Evolutionary conservation across 495 filamentous ascomycete species (phyloP).

Genomic region (Penicillium antarcticum): DNA sequence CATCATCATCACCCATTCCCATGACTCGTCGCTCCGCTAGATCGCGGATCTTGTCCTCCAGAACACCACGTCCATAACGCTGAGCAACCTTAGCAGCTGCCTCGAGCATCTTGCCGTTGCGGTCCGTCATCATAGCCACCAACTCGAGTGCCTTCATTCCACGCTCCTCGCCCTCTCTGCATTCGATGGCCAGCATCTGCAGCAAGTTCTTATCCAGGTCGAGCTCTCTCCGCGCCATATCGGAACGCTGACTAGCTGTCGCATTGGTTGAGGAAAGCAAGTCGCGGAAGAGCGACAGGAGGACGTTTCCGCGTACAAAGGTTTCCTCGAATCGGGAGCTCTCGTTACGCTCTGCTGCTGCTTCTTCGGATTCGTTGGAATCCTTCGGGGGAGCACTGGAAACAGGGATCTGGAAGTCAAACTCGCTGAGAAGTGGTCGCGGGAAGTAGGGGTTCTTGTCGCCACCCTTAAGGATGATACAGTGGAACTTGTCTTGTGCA

Average conservation of each 20-base stretch:
- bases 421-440: slow-evolving; percentile 85
- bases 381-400: slow-evolving; percentile 45
- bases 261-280: slow-evolving; percentile 58
- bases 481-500: slow-evolving; percentile 89
- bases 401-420: slow-evolving; percentile 85
- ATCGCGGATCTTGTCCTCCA: slow-evolving; percentile 85
- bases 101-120: slow-evolving; percentile 79
- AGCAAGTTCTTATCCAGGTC: slow-evolving; percentile 85
- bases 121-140: slow-evolving; percentile 73
- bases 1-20: slow-evolving; percentile 55
- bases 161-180: slow-evolving; percentile 83
- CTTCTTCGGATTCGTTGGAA: slow-evolving; percentile 36
- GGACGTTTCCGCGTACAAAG: slow-evolving; percentile 71
- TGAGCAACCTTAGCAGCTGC: slow-evolving; percentile 80
- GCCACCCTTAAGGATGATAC: slow-evolving; percentile 95
- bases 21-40: slow-evolving; percentile 62
- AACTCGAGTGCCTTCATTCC: slow-evolving; percentile 93
- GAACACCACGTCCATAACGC: slow-evolving; percentile 68
- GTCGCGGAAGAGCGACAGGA: slow-evolving; percentile 69
- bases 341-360: slow-evolving; percentile 33
- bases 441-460: slow-evolving; percentile 96
- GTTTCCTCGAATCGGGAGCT: slow-evolving; percentile 63
- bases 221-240: slow-evolving; percentile 65
- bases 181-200: slow-evolving; percentile 87
- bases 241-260: slow-evolving; percentile 59